A percentile compares a stretch with the other conserved stretches of the same genome.
These are phyloP conservation scores for Candida chauliodis DNA, from an alignment of 805 yeast species.

Conservation along the genomic window DNA sequence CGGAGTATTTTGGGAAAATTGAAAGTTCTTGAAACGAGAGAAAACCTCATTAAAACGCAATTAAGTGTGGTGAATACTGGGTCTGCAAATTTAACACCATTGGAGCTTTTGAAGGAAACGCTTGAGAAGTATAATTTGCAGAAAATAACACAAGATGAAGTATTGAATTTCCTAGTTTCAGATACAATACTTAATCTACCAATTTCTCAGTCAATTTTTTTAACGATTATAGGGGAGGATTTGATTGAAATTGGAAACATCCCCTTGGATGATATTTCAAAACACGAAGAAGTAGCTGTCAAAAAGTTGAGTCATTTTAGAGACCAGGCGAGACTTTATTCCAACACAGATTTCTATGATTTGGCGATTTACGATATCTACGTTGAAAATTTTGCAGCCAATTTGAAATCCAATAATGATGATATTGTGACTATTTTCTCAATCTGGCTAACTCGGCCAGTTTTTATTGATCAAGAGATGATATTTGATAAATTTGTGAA, in stretches of 20 bases:
- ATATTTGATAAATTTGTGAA: constrained; percentile 3
- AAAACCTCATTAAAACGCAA: not conserved
- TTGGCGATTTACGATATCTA: constrained; percentile 4
- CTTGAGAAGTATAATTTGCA: not conserved
- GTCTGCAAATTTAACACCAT: not conserved
- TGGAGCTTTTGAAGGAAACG: not conserved
- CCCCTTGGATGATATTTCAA: not conserved
- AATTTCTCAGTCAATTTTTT: not conserved
- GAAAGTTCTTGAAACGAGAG: not conserved
- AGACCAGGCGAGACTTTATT: not conserved
- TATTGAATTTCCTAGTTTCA: not conserved
- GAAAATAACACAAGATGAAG: not conserved
- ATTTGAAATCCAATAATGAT: not conserved
- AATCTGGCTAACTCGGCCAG: constrained; percentile 2
- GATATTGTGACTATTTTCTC: constrained; percentile 1
- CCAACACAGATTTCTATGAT: not conserved
- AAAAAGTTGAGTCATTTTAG: not conserved
- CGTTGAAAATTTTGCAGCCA: not conserved
- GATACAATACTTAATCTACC: not conserved
- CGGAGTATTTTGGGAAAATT: not conserved
- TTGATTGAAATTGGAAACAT: not conserved
- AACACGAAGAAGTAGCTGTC: not conserved
- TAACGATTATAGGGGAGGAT: not conserved
- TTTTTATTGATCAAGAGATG: constrained; percentile 2
- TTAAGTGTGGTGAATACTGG: too few relatives aligned